Evolutionary conservation across 371 early-diverging fungal species (phyloP).

Genomic region (Smittium culicis): DNA sequence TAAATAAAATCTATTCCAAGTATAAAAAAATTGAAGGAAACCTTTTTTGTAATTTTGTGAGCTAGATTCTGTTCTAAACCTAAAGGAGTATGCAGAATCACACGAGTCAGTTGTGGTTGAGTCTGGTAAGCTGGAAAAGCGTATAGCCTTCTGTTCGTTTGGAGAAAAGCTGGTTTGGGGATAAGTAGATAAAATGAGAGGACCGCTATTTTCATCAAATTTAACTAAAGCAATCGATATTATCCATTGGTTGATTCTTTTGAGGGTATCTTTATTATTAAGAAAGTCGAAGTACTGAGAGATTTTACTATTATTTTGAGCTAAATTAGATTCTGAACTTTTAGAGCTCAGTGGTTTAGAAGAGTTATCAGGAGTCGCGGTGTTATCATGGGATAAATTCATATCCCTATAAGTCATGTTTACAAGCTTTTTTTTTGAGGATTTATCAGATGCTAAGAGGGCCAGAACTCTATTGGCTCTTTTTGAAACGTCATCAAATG

Average conservation of each 20-base stretch:
- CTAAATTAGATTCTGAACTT: not conserved
- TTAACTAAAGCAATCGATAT: conserved; percentile 78
- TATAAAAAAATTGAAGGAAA: too few species aligned
- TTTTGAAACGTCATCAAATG: not conserved
- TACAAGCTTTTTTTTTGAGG: not conserved
- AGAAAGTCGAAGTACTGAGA: not conserved
- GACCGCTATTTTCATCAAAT: conserved; percentile 90
- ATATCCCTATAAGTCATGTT: not conserved
- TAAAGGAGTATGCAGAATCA: conserved; percentile 78
- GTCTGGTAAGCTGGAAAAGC: conserved; percentile 93
- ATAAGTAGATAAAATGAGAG: conserved; percentile 69
- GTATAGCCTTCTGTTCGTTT: conserved; percentile 65
- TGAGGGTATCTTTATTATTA: conserved; percentile 13
- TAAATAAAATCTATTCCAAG: too few species aligned
- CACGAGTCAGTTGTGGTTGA: conserved; percentile 82
- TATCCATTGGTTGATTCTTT: conserved; percentile 59
- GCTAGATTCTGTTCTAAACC: conserved; percentile 52
- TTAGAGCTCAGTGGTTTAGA: too few species aligned
- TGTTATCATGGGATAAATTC: not conserved
- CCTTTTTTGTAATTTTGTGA: conserved; percentile 31
- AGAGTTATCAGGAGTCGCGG: too few species aligned
- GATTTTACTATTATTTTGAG: not conserved
- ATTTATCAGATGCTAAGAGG: not conserved
- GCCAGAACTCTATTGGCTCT: not conserved
- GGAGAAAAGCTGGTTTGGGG: conserved; percentile 63